Evolutionary conservation across 148 eudicot species (phyloP).

Genomic region (Chenopodium quinoa): DNA sequence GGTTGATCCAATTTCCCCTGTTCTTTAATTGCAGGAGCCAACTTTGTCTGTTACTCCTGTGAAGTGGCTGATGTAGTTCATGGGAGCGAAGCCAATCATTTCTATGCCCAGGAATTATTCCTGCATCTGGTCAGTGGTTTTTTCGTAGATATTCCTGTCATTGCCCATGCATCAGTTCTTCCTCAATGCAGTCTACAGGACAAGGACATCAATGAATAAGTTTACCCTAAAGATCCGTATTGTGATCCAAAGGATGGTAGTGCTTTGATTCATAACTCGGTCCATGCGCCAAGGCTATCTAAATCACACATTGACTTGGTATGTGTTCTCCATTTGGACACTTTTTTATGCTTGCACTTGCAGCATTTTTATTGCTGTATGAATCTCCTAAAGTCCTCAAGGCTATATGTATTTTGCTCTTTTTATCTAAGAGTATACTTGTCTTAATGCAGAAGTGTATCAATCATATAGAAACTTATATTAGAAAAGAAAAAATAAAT

Average conservation of each 20-base stretch:
- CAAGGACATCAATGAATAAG: slow-evolving; percentile 66
- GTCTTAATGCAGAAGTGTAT: no score
- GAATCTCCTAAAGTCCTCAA: background rate
- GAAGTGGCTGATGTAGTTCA: slow-evolving; percentile 84
- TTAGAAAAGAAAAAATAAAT: no score
- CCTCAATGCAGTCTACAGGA: slow-evolving; percentile 64
- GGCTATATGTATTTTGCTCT: background rate
- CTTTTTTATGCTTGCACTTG: background rate
- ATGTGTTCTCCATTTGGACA: slow-evolving; percentile 27
- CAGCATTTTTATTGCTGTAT: background rate
- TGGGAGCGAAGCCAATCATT: slow-evolving; percentile 90
- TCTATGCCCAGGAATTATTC: slow-evolving; percentile 87
- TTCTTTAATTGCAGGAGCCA: slow-evolving; percentile 46
- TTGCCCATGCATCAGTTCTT: slow-evolving; percentile 62
- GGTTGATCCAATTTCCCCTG: background rate
- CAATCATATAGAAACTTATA: no score
- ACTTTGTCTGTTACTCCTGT: slow-evolving; percentile 37
- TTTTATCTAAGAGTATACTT: background rate
- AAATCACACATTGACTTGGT: slow-evolving; percentile 79
- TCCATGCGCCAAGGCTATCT: slow-evolving; percentile 96
- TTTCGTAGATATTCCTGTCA: slow-evolving; percentile 87
- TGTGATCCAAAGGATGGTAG: slow-evolving; percentile 78
- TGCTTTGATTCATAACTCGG: slow-evolving; percentile 75
- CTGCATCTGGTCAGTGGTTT: slow-evolving; percentile 76
- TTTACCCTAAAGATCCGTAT: slow-evolving; percentile 66